A percentile compares a stretch with the other conserved stretches of the same genome.
Evolutionary conservation across 78 protist genomes (phyloP).

Genomic region (Dictyostelium brefeldianum): DNA sequence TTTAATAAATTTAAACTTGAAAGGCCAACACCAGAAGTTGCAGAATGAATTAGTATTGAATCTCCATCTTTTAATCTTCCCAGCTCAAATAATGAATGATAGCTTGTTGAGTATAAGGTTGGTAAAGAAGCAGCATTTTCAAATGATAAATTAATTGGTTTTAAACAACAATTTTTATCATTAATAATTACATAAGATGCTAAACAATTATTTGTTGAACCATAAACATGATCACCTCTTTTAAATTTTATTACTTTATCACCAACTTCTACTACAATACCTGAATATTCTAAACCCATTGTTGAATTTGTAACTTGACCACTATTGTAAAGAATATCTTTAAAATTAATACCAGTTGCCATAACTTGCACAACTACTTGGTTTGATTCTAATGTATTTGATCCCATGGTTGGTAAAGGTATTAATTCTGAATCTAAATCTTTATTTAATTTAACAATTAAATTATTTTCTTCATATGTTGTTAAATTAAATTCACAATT

Average conservation of each 20-base stretch:
- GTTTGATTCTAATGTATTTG: too few species aligned
- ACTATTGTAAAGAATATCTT: too few species aligned
- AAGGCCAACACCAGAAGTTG: slow-evolving; percentile 90
- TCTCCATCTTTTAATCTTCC: slow-evolving; percentile 19
- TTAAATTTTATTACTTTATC: slow-evolving; percentile 49
- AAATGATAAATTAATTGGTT: slow-evolving; percentile 5
- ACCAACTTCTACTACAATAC: slow-evolving; percentile 37
- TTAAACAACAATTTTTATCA: background rate
- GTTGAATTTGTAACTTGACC: too few species aligned
- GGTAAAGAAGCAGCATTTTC: slow-evolving; percentile 69
- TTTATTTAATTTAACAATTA: too few species aligned
- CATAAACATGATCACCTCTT: too few species aligned
- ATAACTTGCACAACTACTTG: too few species aligned
- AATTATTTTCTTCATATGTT: too few species aligned
- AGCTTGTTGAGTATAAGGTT: slow-evolving; percentile 23
- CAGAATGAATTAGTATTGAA: slow-evolving; percentile 78
- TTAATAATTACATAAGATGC: slow-evolving; percentile 19
- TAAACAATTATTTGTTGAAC: too few species aligned
- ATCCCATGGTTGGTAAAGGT: too few species aligned
- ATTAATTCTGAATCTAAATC: too few species aligned
- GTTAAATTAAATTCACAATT: too few species aligned
- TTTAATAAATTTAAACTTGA: slow-evolving; percentile 87
- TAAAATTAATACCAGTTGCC: too few species aligned
- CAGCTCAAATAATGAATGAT: slow-evolving; percentile 34
- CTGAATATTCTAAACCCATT: slow-evolving; percentile 17